Conservation (phyloP, 2,329 filamentous ascomycete genomes). For the Colletotrichum tamarilloi region DNA sequence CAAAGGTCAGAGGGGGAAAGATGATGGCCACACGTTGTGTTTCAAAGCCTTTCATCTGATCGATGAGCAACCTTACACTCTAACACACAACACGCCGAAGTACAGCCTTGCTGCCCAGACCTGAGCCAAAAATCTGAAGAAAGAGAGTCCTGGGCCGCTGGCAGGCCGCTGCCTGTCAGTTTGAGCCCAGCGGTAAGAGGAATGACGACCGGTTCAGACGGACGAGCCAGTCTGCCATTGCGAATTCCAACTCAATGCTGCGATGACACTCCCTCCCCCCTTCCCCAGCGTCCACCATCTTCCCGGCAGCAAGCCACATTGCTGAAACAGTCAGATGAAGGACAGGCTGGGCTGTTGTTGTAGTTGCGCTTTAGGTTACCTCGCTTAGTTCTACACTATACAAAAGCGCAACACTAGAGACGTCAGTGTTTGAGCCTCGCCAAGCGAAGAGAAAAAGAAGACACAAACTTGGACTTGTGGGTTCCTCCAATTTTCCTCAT, state of each 20-base stretch:
- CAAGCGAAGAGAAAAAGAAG: neutral
- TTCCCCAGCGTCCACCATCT: neutral
- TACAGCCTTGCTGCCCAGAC: neutral
- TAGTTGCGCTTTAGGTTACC: neutral
- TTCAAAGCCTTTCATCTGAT: conserved; percentile 31
- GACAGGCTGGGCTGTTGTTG: neutral
- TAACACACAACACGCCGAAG: neutral
- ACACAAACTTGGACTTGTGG: neutral
- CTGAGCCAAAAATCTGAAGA: neutral
- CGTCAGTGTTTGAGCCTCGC: conserved; percentile 31
- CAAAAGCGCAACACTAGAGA: conserved; percentile 9
- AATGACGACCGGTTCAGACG: conserved; percentile 25
- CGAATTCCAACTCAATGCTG: neutral
- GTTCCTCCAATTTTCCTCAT: neutral
- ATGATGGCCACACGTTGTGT: conserved; percentile 12
- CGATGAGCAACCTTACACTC: neutral
- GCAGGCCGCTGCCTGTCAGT: neutral
- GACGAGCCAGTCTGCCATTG: conserved; percentile 17
- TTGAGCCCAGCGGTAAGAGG: neutral
- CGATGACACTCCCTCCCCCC: neutral
- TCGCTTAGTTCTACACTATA: neutral
- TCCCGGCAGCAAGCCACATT: conserved; percentile 9
- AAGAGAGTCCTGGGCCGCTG: neutral
- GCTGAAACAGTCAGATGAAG: conserved; percentile 30
- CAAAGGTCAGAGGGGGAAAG: neutral